Evolutionary conservation across 1,139 yeast genomes (phyloP).

Genomic region (Magnusiomyces magnusii): DNA sequence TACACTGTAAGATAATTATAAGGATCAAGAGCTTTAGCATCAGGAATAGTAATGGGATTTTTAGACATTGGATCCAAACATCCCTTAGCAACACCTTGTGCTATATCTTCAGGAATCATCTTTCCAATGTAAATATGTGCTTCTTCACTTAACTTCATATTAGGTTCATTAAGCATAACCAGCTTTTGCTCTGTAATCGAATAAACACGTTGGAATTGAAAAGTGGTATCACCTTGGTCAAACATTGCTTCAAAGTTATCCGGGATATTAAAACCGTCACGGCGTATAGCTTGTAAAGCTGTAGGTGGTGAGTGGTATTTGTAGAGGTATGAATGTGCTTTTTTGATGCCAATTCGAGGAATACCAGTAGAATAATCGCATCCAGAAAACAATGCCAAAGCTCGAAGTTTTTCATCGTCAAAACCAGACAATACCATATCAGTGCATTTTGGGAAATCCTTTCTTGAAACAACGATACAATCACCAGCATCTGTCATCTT

Average conservation of each 20-base stretch:
- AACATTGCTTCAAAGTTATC: slow-evolving; percentile 53
- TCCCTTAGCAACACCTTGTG: slow-evolving; percentile 55
- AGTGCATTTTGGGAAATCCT: slow-evolving; percentile 34
- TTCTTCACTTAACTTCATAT: slow-evolving; percentile 28
- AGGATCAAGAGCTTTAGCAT: not conserved
- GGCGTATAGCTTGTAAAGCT: slow-evolving; percentile 48
- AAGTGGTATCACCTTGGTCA: slow-evolving; percentile 65
- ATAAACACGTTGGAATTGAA: slow-evolving; percentile 79
- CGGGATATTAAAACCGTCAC: slow-evolving; percentile 56
- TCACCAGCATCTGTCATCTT: slow-evolving; percentile 68
- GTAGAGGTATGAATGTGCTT: slow-evolving; percentile 59
- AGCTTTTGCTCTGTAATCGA: slow-evolving; percentile 49
- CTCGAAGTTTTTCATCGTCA: slow-evolving; percentile 52
- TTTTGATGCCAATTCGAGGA: slow-evolving; percentile 69
- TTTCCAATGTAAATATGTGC: slow-evolving; percentile 60
- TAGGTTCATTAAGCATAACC: slow-evolving; percentile 53
- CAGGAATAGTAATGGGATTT: slow-evolving; percentile 20
- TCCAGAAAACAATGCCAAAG: slow-evolving; percentile 83
- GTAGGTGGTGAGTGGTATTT: slow-evolving; percentile 46
- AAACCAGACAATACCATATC: slow-evolving; percentile 39
- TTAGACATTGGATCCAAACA: slow-evolving; percentile 59
- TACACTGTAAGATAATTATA: not conserved
- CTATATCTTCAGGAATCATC: slow-evolving; percentile 40
- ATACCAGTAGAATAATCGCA: slow-evolving; percentile 94
- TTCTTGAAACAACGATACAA: slow-evolving; percentile 59